Evolutionary conservation across 1,284 basidiomycete species (phyloP).

Genomic region (Boletus mariae): DNA sequence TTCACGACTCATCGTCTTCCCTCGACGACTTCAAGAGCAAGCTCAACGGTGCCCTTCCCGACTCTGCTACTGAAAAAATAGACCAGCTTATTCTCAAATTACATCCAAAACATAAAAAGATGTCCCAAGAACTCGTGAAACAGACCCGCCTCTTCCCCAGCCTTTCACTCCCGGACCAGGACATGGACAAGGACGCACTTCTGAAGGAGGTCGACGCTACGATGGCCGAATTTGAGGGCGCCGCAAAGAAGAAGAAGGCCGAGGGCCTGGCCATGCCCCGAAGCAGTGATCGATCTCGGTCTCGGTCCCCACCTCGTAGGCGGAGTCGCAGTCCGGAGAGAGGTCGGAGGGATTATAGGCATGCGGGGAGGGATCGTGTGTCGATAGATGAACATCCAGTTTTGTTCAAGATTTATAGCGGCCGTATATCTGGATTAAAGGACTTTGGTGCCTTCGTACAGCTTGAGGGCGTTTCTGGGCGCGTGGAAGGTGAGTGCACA

Average conservation of each 20-base stretch:
- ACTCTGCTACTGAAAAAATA: conserved; percentile 87
- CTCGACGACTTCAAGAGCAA: conserved; percentile 79
- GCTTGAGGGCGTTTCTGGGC: conserved; percentile 82
- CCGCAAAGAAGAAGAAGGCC: conserved; percentile 58
- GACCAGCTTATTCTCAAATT: conserved; percentile 92
- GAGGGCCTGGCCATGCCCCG: conserved; percentile 56
- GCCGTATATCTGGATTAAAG: conserved; percentile 81
- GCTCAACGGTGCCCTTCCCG: conserved; percentile 82
- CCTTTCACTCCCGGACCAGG: conserved; percentile 80
- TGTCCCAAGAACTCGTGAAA: conserved; percentile 48
- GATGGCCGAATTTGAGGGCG: conserved; percentile 73
- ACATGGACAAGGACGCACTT: conserved; percentile 63
- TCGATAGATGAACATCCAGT: conserved; percentile 79
- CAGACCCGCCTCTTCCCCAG: conserved; percentile 88
- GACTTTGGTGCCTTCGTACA: conserved; percentile 96
- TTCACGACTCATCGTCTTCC: conserved; percentile 82
- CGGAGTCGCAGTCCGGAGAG: conserved; percentile 56
- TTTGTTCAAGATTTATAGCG: conserved; percentile 93
- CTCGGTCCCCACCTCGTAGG: conserved; percentile 43
- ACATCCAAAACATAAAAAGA: conserved; percentile 96
- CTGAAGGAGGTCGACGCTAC: conserved; percentile 84
- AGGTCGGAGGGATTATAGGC: conserved; percentile 44
- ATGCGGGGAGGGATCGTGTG: conserved; percentile 37
- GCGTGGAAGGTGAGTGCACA: conserved; percentile 73
- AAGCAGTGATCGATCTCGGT: conserved; percentile 46